Conservation (phyloP, 495 filamentous ascomycete genomes). For the Lasiosphaeria ovina region DNA sequence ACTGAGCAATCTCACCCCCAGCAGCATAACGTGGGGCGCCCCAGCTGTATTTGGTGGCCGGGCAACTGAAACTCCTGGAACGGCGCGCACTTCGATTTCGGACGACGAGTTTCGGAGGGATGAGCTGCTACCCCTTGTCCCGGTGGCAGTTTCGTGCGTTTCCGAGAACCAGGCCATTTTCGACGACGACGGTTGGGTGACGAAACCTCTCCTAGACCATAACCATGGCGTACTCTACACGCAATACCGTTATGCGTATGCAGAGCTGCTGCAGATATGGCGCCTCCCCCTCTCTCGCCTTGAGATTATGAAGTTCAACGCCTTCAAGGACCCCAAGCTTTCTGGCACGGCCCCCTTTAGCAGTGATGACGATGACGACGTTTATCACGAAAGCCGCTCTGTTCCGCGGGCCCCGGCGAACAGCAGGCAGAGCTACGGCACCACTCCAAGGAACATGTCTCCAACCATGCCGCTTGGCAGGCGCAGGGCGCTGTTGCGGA, state of each 20-base stretch:
- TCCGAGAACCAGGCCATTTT: constrained; percentile 77
- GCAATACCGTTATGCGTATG: constrained; percentile 76
- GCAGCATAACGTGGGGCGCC: constrained; percentile 64
- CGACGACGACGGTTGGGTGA: constrained; percentile 70
- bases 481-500: constrained; percentile 43
- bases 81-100: constrained; percentile 45
- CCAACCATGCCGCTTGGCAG: constrained; percentile 45
- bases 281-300: constrained; percentile 68
- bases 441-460: constrained; percentile 32
- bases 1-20: constrained; percentile 57
- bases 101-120: constrained; percentile 45
- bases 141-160: constrained; percentile 56
- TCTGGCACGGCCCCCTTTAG: constrained; percentile 25
- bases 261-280: constrained; percentile 80
- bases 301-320: constrained; percentile 83
- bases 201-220: constrained; percentile 66
- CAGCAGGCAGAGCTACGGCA: constrained; percentile 22
- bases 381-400: constrained; percentile 34
- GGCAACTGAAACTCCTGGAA: constrained; percentile 38
- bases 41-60: constrained; percentile 54
- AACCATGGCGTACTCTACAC: constrained; percentile 58
- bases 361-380: constrained; percentile 24
- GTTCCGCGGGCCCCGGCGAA: constrained; percentile 6
- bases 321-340: constrained; percentile 46
- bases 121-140: constrained; percentile 39